A percentile compares a stretch with the other conserved stretches of the same genome.
Conservation (phyloP, 2,329 filamentous ascomycete species). For the Fonsecaea pedrosoi region DNA sequence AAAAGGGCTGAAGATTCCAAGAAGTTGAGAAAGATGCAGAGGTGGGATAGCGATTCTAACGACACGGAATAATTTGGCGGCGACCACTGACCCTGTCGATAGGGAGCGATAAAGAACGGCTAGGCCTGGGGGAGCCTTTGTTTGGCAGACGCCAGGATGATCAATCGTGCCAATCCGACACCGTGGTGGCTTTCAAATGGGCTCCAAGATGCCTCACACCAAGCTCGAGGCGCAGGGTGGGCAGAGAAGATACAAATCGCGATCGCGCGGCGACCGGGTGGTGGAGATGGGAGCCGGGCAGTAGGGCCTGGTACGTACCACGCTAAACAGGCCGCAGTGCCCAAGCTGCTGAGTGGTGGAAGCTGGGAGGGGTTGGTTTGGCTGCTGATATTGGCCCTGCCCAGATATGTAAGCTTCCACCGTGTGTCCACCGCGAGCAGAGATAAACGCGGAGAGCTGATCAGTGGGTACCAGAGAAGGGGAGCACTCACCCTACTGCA, state of each 20-base stretch:
- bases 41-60: slow-evolving; percentile 30
- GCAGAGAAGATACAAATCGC: slow-evolving; percentile 38
- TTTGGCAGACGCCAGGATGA: slow-evolving; percentile 36
- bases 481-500: neutral
- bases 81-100: slow-evolving; percentile 36
- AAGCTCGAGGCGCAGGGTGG: slow-evolving; percentile 36
- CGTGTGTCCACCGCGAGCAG: slow-evolving; percentile 7
- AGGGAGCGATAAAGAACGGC: slow-evolving; percentile 38
- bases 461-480: slow-evolving; percentile 22
- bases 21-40: slow-evolving; percentile 23
- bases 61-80: slow-evolving; percentile 40
- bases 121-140: slow-evolving; percentile 30
- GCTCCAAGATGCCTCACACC: slow-evolving; percentile 27
- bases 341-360: slow-evolving; percentile 15
- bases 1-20: slow-evolving; percentile 19
- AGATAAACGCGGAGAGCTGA: slow-evolving; percentile 30
- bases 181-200: slow-evolving; percentile 39
- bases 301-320: slow-evolving; percentile 20
- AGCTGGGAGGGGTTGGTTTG: slow-evolving; percentile 17
- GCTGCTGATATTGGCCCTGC: slow-evolving; percentile 22
- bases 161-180: slow-evolving; percentile 39
- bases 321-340: slow-evolving; percentile 33
- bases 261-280: slow-evolving; percentile 36
- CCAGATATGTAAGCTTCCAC: slow-evolving; percentile 20
- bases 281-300: slow-evolving; percentile 30